phyloP scores from a whole-genome alignment of 2,329 filamentous ascomycete genomes.

The Nemania sp. region DNA sequence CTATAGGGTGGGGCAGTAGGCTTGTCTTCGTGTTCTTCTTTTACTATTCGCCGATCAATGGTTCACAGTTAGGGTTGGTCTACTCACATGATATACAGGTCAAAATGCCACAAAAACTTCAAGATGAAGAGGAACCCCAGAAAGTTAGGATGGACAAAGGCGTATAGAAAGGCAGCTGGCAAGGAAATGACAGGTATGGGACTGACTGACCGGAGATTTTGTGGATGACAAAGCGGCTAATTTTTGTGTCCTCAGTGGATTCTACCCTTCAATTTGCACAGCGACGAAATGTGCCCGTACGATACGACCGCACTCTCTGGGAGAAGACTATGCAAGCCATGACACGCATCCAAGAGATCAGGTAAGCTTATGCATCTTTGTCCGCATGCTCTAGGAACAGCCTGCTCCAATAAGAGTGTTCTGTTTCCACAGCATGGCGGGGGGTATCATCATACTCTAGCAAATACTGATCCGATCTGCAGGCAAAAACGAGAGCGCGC shows the following conservation, averaged over 20 bases:
- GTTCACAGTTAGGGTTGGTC: not conserved
- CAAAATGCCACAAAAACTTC: constrained; percentile 35
- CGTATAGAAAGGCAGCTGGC: constrained; percentile 55
- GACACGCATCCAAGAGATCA: constrained; percentile 59
- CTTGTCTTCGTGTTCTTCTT: not conserved
- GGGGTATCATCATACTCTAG: not conserved
- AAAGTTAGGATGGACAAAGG: constrained; percentile 95
- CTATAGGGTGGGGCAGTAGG: not conserved
- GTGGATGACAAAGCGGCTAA: constrained; percentile 11
- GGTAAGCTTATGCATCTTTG: constrained; percentile 9
- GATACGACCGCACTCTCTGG: constrained; percentile 93
- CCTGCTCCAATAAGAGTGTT: not conserved
- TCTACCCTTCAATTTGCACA: constrained; percentile 89
- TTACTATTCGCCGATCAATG: no score
- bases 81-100: constrained; percentile 15
- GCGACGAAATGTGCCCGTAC: constrained; percentile 89
- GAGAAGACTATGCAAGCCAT: constrained; percentile 89
- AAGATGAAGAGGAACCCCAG: constrained; percentile 94
- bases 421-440: not conserved
- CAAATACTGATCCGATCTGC: constrained; percentile 9
- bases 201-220: not conserved
- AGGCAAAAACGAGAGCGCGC: constrained; percentile 75
- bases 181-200: constrained; percentile 64
- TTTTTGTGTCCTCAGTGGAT: constrained; percentile 64
- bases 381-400: not conserved